Evolutionary conservation across 345 rosid species (phyloP), one percentile per base, ranked within the genome.

Genomic region (Tarenaya hassleriana): DNA sequence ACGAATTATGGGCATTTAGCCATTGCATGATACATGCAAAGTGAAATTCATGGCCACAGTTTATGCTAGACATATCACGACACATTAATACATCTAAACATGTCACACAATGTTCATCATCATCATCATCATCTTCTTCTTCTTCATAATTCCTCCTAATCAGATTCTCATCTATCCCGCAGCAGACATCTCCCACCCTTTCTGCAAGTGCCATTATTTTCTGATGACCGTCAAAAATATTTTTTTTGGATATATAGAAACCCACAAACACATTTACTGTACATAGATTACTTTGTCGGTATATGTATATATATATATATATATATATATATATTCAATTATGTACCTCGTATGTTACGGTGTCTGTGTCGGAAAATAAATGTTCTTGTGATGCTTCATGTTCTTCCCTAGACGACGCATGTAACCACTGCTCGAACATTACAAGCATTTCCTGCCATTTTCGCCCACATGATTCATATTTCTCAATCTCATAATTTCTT

Each of bases 31-130:
- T 57, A 52, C 63, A 64, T 4, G 1, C 34, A 10, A 44, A 64
- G 18, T 64, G 69, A 19, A 29, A 57, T 1, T 37, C 41, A 51
- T 64, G 69, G 4, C 58, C 59, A 58, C 69, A 64, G 27, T n/a
- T n/a, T n/a, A n/a, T n/a, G n/a, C n/a, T n/a, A n/a, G n/a, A n/a
- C n/a, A n/a, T n/a, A n/a, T n/a, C n/a, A n/a, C n/a, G n/a, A n/a
- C n/a, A n/a, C n/a, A n/a, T n/a, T n/a, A n/a, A n/a, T n/a, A 50
- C 41, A 1, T 29, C 0, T 16, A 17, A 16, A 44, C 63, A 51
- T 7, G 51, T 61, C 19, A 52, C 39, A 35, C 59, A 52, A 4
- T 3, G 34, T 11, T 61, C 31, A 15, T 4, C 27, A 16, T 43
- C 9, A 8, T 27, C 52, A 4, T 8, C 16, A 50, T 61, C 44